These are phyloP conservation scores for Kurtzmaniella quercitrusa DNA, from an alignment of 1,139 yeast species.

Conservation along the genomic window DNA sequence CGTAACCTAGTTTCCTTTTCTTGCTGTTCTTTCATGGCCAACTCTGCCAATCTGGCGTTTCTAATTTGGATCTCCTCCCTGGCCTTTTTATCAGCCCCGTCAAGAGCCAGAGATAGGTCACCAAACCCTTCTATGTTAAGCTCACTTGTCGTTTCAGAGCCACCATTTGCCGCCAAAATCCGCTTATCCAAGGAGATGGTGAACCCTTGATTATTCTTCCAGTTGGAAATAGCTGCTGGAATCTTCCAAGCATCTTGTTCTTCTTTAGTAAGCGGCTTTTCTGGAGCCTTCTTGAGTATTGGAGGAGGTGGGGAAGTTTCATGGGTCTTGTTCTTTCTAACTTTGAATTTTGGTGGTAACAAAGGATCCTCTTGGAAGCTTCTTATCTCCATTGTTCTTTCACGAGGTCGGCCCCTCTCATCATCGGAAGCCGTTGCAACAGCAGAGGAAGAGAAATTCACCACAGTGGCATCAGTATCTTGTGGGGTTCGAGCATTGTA, in stretches of 20 bases:
- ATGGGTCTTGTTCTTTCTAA: slow-evolving; percentile 66
- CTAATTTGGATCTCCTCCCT: slow-evolving; percentile 64
- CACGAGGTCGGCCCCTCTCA: slow-evolving; percentile 13
- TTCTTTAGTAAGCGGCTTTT: slow-evolving; percentile 51
- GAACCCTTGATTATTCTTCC: slow-evolving; percentile 94
- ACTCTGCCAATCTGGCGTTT: slow-evolving; percentile 50
- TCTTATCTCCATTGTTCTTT: slow-evolving; percentile 26
- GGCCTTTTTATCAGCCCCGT: slow-evolving; percentile 69
- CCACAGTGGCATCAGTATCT: slow-evolving; percentile 9
- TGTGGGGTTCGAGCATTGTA: background rate
- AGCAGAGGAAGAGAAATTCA: slow-evolving; percentile 3
- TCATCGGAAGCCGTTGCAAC: slow-evolving; percentile 10
- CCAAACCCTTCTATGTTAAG: slow-evolving; percentile 60
- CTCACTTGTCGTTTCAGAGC: slow-evolving; percentile 14
- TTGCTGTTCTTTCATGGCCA: slow-evolving; percentile 51
- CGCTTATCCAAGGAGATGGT: slow-evolving; percentile 80
- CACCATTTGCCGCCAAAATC: slow-evolving; percentile 55
- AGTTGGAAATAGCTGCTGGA: slow-evolving; percentile 89
- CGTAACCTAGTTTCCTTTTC: slow-evolving; percentile 59
- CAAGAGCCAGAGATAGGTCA: slow-evolving; percentile 66
- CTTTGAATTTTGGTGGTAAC: slow-evolving; percentile 76
- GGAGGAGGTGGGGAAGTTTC: slow-evolving; percentile 66
- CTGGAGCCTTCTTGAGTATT: slow-evolving; percentile 22
- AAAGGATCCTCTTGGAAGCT: slow-evolving; percentile 69
- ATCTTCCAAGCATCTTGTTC: slow-evolving; percentile 83